These are phyloP conservation scores for Trichophyton simii DNA, from an alignment of 2,329 filamentous ascomycete genomes.

Conservation along the genomic window DNA sequence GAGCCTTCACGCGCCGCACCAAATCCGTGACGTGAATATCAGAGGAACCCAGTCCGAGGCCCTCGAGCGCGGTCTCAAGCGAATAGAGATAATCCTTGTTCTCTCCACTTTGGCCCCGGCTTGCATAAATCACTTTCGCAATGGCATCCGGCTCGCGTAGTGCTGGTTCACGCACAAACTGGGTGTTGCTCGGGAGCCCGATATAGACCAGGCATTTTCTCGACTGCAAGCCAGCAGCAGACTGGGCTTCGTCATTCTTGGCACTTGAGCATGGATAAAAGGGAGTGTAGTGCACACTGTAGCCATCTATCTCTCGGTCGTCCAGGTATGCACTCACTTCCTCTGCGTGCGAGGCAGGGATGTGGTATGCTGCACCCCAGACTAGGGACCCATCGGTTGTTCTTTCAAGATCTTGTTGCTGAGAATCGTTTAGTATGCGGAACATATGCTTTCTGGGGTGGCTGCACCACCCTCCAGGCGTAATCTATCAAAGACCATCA, in stretches of 20 bases:
- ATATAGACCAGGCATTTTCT: constrained; percentile 72
- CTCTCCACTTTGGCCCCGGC: constrained; percentile 70
- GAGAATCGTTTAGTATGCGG: neutral
- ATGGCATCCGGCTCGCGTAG: constrained; percentile 63
- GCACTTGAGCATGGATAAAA: constrained; percentile 51
- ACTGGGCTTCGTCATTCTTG: constrained; percentile 23
- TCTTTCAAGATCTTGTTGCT: constrained; percentile 26
- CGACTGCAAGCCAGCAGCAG: constrained; percentile 14
- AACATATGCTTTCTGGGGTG: neutral
- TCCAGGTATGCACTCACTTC: constrained; percentile 85
- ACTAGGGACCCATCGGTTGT: constrained; percentile 36
- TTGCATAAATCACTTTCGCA: constrained; percentile 66
- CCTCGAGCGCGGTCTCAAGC: constrained; percentile 61
- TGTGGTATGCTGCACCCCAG: constrained; percentile 90
- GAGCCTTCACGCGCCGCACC: constrained; percentile 51
- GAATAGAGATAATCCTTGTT: constrained; percentile 82
- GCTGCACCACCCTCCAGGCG: neutral
- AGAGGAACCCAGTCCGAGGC: constrained; percentile 60
- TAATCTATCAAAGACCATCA: neutral
- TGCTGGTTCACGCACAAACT: constrained; percentile 52
- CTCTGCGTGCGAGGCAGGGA: constrained; percentile 55
- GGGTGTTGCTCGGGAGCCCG: constrained; percentile 80
- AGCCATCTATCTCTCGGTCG: constrained; percentile 94
- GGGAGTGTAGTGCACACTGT: constrained; percentile 80
- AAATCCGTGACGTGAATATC: constrained; percentile 80